Base-by-base conservation (phyloP, 306 rosid species). In the Prinsepia uniflora region DNA sequence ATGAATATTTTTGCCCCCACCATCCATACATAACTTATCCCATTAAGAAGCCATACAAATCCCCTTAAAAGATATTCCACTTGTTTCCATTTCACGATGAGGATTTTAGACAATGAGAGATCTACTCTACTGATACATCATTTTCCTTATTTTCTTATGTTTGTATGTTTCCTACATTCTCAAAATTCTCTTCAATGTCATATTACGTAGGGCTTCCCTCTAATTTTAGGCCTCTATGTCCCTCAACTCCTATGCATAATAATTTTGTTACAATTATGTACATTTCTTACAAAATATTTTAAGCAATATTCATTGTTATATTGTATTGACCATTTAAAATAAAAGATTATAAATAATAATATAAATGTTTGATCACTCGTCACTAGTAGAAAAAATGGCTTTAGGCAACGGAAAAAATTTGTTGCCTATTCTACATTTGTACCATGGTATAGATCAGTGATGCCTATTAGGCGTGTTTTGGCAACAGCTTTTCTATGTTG, bases 1-100 rank as follows among this genome's bases (percentile, higher is more conserved):
- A 78, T 83, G 76, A 80, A n/a, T n/a, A 19, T 78, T 78, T 87
- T 64, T 86, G 90, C 88, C 83, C 83, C 84, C 81, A n/a, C n/a
- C n/a, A n/a, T n/a, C 88, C 64, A 62, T 63, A 52, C 64, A 63
- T 30, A 42, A 34, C 86, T 78, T 76, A 76, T 73, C 62, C 79
- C 79, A 78, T 52, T 57, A 61, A 65, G 30, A 24, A 24, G 30
- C 30, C 30, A 24, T 24, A 24, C 30, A 24, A 24, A 24, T 24
- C 62, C 79, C 79, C 80, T 52, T 57, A n/a, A 61, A 65, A 74
- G 79, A 84, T 76, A 75, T 72, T 72, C 84, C 66, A 74, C 74
- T 84, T 78, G 82, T 81, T 81, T 84, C 81, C 83, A 77, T 64
- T 80, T 77, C 79, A 71, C 80, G 78, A 75, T 81, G 82, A 79